Evolutionary conservation across 306 rosid species (phyloP).

Genomic region (Betula pendula): DNA sequence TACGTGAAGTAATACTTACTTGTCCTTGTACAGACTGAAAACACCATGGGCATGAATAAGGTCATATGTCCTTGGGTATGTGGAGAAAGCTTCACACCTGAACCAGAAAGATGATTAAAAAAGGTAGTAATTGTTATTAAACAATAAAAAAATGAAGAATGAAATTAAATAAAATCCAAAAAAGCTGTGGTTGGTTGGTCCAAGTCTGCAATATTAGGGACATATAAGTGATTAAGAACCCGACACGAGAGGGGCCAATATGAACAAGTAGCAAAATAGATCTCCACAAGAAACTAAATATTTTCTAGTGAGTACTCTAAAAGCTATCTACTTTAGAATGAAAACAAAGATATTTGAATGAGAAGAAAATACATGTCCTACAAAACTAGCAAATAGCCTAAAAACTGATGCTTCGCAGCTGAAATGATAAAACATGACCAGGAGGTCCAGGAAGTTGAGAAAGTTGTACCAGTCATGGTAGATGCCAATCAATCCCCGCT

Average conservation of each 20-base stretch:
- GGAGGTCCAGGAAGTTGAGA: constrained; percentile 21
- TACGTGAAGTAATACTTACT: constrained; percentile 49
- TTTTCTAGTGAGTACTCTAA: not conserved
- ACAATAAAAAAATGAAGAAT: constrained; percentile 1
- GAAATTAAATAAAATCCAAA: not conserved
- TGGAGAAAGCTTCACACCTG: constrained; percentile 95
- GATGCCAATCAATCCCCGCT: constrained; percentile 88
- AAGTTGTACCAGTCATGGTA: constrained; percentile 82
- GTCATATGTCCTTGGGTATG: constrained; percentile 95
- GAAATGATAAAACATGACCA: not conserved
- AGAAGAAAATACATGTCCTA: not conserved
- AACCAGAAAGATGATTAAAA: constrained; percentile 23
- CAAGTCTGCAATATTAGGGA: constrained; percentile 1
- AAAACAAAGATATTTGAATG: not conserved
- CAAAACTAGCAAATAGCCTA: not conserved
- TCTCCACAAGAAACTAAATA: not conserved
- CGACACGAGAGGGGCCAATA: constrained; percentile 13
- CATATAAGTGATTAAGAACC: constrained; percentile 9
- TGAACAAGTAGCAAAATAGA: not conserved
- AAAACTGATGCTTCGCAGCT: constrained; percentile 8
- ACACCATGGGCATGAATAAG: constrained; percentile 87
- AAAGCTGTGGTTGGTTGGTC: not conserved
- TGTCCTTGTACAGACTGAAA: constrained; percentile 76
- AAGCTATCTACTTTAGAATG: not conserved
- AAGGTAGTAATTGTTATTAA: constrained; percentile 2